Evolutionary conservation across 768 basidiomycete genomes (phyloP), one percentile per base, ranked within the genome.

Genomic region (Lentinula detonsa): DNA sequence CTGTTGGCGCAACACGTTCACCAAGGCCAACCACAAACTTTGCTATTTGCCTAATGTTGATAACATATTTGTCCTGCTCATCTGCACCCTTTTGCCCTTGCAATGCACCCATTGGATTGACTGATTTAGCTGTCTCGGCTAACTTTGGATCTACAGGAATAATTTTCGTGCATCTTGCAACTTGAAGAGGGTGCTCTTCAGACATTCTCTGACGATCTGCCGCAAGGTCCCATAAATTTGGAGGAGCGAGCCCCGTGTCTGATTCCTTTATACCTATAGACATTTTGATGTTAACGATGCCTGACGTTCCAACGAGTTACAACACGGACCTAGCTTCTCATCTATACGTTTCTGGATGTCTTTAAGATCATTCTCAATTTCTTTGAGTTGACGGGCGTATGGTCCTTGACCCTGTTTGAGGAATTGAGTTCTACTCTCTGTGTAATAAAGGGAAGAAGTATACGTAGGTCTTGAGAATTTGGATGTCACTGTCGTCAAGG

Each of bases 1-100:
- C 97, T 2, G 96, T 97, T 10, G 95, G 92, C 23, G 97, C 93
- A 1, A 99, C 95, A 45, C 94, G 88, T 66, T 99, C 97, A 18
- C 95, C 95, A 4, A 99, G 77, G 18, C 95, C 97, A 46, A 99
- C 97, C 9, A 99, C 97, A 71, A 98, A 98, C 76, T 99, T 99
- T 8, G 97, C 97, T 70, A 98, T 97, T 77, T 99, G 97, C 73
- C 98, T 97, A 75, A 99, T 95, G 72, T 96, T 97, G 75, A 99
- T 98, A 68, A 99, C 93, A 75, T 99, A 98, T 76, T 98, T 95
- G 77, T 98, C 96, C 69, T 96, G 94, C 72, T 98, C 97, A 70
- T 98, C 97, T 18, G 96, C 97, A 65, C 95, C 95, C 73, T 96
- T 97, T 77, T 93, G 89, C 3, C 94, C 91, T 73, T 93, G 90